These are phyloP conservation scores for Salix brachista DNA, from an alignment of 345 rosid species.

Conservation along the genomic window DNA sequence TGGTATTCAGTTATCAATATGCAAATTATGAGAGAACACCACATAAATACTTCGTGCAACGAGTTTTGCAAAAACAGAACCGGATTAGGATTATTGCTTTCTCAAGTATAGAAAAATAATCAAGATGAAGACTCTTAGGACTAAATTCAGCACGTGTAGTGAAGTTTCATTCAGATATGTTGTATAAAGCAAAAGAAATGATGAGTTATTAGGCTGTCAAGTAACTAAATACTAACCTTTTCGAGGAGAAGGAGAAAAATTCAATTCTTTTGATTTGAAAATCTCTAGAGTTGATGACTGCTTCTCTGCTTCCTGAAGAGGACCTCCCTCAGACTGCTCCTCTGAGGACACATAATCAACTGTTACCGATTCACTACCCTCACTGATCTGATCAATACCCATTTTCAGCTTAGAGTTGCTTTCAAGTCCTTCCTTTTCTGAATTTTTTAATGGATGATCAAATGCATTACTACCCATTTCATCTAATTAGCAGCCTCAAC, in stretches of 20 bases:
- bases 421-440: slow-evolving; percentile 27
- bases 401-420: slow-evolving; percentile 24
- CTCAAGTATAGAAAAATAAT: neutral
- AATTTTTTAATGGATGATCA: slow-evolving; percentile 41
- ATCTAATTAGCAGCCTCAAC: slow-evolving; percentile 13
- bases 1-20: neutral
- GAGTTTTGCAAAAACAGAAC: neutral
- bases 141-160: neutral
- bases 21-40: neutral
- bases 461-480: slow-evolving; percentile 53
- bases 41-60: neutral
- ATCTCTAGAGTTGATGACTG: slow-evolving; percentile 30
- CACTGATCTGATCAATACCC: slow-evolving; percentile 17
- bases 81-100: neutral
- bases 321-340: slow-evolving; percentile 13
- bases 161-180: neutral
- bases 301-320: slow-evolving; percentile 22
- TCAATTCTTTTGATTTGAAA: slow-evolving; percentile 15
- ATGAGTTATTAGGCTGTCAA: neutral
- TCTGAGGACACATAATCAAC: slow-evolving; percentile 21
- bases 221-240: slow-evolving; percentile 36
- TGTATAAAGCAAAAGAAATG: neutral
- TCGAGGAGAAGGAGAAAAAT: slow-evolving; percentile 26
- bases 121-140: neutral
- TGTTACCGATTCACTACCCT: slow-evolving; percentile 10